Percentiles rank a stretch among this genome's conserved stretches.
These are phyloP conservation scores for Neonothopanus nambi DNA, from an alignment of 1,284 basidiomycete species.

Conservation along the genomic window DNA sequence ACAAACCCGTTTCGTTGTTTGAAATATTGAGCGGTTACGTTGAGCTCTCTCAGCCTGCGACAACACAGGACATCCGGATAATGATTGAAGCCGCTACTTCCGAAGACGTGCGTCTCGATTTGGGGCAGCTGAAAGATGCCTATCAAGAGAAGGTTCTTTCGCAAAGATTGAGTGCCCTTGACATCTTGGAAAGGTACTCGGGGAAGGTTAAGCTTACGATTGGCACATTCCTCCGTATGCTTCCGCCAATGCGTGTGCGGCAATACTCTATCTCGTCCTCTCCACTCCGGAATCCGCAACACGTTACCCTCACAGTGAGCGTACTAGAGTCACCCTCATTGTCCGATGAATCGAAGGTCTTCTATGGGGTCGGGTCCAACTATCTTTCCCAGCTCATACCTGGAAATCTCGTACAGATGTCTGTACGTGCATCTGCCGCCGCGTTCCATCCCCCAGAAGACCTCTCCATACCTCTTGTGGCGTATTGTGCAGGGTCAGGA, in stretches of 20 bases:
- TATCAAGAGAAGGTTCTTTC: slow-evolving; percentile 39
- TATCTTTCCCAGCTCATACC: slow-evolving; percentile 44
- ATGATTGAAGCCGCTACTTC: slow-evolving; percentile 22
- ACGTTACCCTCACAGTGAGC: slow-evolving; percentile 47
- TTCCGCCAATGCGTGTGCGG: slow-evolving; percentile 50
- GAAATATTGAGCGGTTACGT: slow-evolving; percentile 45
- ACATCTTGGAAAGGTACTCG: slow-evolving; percentile 43
- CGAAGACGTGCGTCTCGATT: slow-evolving; percentile 22
- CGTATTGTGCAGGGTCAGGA: slow-evolving; percentile 52
- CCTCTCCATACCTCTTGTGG: slow-evolving; percentile 42
- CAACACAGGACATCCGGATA: slow-evolving; percentile 37
- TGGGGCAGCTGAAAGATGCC: slow-evolving; percentile 29
- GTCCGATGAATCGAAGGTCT: slow-evolving; percentile 33
- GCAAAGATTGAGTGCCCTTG: slow-evolving; percentile 43
- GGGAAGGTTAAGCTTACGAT: slow-evolving; percentile 40
- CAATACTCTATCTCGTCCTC: slow-evolving; percentile 59
- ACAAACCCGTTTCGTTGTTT: slow-evolving; percentile 35
- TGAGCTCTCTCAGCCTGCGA: slow-evolving; percentile 48
- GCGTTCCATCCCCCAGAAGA: slow-evolving; percentile 51
- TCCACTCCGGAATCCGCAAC: slow-evolving; percentile 44
- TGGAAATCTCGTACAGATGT: slow-evolving; percentile 46
- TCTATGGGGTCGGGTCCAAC: slow-evolving; percentile 51
- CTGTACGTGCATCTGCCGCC: slow-evolving; percentile 41
- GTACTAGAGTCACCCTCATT: slow-evolving; percentile 39
- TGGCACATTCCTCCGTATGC: slow-evolving; percentile 40